phyloP scores from a whole-genome alignment of 768 basidiomycete genomes.

The Rhodocollybia butyracea region DNA sequence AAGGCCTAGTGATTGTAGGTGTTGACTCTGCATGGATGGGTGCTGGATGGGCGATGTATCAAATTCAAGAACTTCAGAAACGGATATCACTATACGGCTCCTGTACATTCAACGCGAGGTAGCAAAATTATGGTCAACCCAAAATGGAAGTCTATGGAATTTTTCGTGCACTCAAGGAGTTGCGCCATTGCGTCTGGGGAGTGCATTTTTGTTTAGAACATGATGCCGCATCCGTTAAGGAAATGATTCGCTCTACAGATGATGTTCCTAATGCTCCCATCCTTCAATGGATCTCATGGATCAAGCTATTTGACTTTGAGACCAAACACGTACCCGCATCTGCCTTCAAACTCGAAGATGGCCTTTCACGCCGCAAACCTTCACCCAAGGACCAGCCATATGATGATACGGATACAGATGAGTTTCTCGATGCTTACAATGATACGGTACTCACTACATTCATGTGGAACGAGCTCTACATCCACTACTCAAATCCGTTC shows the following conservation, averaged over 20 bases:
- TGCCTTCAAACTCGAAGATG: slow-evolving; percentile 29
- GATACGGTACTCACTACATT: neutral
- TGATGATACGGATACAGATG: slow-evolving; percentile 15
- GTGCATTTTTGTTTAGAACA: slow-evolving; percentile 29
- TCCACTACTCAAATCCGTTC: too few species aligned
- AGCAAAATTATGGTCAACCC: slow-evolving; percentile 31
- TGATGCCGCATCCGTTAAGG: slow-evolving; percentile 31
- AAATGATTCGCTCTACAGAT: slow-evolving; percentile 34
- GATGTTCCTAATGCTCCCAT: slow-evolving; percentile 30
- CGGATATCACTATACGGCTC: slow-evolving; percentile 26
- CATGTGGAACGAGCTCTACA: neutral
- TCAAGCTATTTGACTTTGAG: slow-evolving; percentile 33
- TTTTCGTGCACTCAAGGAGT: slow-evolving; percentile 26
- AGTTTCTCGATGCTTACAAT: slow-evolving; percentile 17
- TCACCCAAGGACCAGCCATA: too few species aligned
- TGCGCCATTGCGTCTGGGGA: slow-evolving; percentile 27
- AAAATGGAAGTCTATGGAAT: slow-evolving; percentile 37
- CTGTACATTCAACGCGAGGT: slow-evolving; percentile 28
- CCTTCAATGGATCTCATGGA: slow-evolving; percentile 34
- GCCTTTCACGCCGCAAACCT: slow-evolving; percentile 21
- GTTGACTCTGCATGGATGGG: too few species aligned
- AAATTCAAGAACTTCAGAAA: slow-evolving; percentile 19
- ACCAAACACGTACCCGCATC: slow-evolving; percentile 31
- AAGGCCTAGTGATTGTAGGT: too few species aligned
- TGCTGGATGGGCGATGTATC: too few species aligned